These are phyloP conservation scores for Mucuna pruriens DNA, from an alignment of 306 rosid species.

Conservation along the genomic window DNA sequence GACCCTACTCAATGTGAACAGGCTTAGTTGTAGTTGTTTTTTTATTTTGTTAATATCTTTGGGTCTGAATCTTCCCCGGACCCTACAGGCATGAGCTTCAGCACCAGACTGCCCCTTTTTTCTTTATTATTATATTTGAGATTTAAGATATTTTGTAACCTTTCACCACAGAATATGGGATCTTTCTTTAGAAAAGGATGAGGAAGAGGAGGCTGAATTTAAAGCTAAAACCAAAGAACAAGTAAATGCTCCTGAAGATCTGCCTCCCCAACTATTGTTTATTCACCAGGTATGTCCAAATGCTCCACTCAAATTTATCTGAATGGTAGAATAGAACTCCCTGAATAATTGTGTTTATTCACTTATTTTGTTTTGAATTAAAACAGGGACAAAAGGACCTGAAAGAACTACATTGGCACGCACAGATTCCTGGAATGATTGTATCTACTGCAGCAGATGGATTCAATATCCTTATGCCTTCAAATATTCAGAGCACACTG, in stretches of 20 bases:
- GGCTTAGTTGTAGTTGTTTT: not conserved
- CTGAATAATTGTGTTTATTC: not conserved
- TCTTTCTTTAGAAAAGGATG: conserved; percentile 90
- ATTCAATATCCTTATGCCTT: conserved; percentile 92
- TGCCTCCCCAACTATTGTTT: conserved; percentile 96
- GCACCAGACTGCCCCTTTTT: not conserved
- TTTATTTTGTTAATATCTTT: not conserved
- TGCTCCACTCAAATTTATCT: not conserved
- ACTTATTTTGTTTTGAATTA: conserved; percentile 11
- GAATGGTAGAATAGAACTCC: not conserved
- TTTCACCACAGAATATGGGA: conserved; percentile 87
- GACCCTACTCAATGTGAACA: not conserved
- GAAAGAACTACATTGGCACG: conserved; percentile 95
- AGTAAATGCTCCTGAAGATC: conserved; percentile 86
- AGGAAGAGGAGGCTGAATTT: conserved; percentile 96
- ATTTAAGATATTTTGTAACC: conserved; percentile 13
- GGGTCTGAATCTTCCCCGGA: not conserved
- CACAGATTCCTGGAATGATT: conserved; percentile 97
- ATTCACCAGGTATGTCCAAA: conserved; percentile 77
- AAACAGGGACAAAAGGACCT: conserved; percentile 91
- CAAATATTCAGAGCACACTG: conserved; percentile 81
- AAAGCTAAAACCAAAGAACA: conserved; percentile 76
- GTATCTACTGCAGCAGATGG: conserved; percentile 93
- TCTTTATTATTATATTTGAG: not conserved
- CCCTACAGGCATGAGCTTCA: not conserved